Conservation (phyloP, 495 filamentous ascomycete genomes). For the Talaromyces stipitatus region DNA sequence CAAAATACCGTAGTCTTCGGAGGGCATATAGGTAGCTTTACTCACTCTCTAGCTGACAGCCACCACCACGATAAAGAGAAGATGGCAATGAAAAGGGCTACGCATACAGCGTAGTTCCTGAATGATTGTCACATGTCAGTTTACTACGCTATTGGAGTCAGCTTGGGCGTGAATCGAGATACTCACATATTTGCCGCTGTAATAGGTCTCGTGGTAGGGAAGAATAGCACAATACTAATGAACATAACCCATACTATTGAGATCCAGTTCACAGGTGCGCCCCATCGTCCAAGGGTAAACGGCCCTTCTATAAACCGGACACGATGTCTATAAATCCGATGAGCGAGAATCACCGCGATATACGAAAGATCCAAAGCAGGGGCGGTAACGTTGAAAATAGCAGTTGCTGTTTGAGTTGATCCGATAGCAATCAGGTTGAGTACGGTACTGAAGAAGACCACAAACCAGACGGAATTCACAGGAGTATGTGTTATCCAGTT, state of each 20-base stretch:
- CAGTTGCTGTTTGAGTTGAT: conserved; percentile 55
- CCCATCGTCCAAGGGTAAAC: conserved; percentile 55
- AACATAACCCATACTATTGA: conserved; percentile 59
- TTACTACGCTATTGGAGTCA: neutral
- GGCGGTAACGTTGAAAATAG: conserved; percentile 65
- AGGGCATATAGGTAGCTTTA: neutral
- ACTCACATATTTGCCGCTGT: conserved; percentile 55
- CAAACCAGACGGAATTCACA: conserved; percentile 64
- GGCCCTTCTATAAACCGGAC: conserved; percentile 58
- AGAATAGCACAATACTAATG: conserved; percentile 62
- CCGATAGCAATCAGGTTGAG: conserved; percentile 65
- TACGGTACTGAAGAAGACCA: conserved; percentile 52
- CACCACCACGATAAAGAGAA: conserved; percentile 64
- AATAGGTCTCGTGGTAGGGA: conserved; percentile 53
- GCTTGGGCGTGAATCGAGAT: neutral
- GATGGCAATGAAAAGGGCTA: conserved; percentile 52
- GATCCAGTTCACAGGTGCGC: conserved; percentile 49
- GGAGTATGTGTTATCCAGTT: conserved; percentile 54
- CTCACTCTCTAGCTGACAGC: conserved; percentile 50
- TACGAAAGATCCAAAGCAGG: conserved; percentile 64
- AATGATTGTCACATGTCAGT: neutral
- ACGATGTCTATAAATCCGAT: conserved; percentile 48
- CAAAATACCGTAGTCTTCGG: neutral
- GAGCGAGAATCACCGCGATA: conserved; percentile 59
- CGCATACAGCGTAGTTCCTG: conserved; percentile 62